A percentile compares a stretch with the other conserved stretches of the same genome.
Conservation (phyloP, 2,329 filamentous ascomycete genomes). For the Davidsoniella neocaledoniae region DNA sequence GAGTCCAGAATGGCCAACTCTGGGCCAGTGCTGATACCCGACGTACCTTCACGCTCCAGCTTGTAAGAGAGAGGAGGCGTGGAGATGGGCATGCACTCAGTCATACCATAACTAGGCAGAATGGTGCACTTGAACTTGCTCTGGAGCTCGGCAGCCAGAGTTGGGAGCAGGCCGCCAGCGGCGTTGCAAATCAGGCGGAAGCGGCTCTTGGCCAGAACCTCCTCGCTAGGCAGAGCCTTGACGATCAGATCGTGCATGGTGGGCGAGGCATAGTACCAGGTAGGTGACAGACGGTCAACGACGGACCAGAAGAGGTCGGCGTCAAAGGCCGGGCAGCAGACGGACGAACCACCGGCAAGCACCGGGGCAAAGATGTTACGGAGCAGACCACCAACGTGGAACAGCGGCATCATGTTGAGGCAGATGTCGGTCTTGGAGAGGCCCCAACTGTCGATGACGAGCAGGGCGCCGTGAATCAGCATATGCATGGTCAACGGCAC, state of each 20-base stretch:
- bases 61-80: constrained; percentile 35
- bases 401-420: constrained; percentile 43
- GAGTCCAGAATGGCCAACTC: constrained; percentile 33
- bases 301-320: constrained; percentile 39
- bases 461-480: constrained; percentile 32
- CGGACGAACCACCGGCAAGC: constrained; percentile 34
- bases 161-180: constrained; percentile 34
- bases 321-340: constrained; percentile 37
- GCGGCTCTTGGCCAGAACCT: constrained; percentile 24
- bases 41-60: constrained; percentile 35
- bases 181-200: constrained; percentile 40
- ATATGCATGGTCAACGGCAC: constrained; percentile 35
- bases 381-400: constrained; percentile 37
- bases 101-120: constrained; percentile 42
- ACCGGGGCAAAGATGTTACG: constrained; percentile 38
- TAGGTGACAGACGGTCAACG: constrained; percentile 28
- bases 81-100: constrained; percentile 42
- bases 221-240: constrained; percentile 23
- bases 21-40: constrained; percentile 33
- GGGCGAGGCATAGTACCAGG: constrained; percentile 42
- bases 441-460: constrained; percentile 37
- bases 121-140: constrained; percentile 34
- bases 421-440: constrained; percentile 30
- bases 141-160: constrained; percentile 29
- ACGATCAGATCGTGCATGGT: constrained; percentile 40